Conservation (phyloP, 352 stramenopile genomes). For the Phytophthora multivora region DNA sequence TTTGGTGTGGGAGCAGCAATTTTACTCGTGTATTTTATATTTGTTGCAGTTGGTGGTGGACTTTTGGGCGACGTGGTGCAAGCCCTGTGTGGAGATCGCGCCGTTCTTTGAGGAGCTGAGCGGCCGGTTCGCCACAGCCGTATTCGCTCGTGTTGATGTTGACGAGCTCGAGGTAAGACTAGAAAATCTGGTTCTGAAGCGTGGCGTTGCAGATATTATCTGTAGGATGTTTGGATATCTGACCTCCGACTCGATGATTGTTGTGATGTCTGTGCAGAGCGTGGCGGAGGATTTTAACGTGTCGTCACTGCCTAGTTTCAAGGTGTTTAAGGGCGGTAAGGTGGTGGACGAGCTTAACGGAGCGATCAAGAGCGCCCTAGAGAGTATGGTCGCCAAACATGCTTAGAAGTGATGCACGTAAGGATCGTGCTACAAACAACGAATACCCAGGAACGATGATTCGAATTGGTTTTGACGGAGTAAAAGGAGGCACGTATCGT, state of each 20-base stretch:
- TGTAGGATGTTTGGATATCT: background rate
- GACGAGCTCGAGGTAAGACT: slow-evolving; percentile 64
- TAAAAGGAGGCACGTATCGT: too few relatives aligned
- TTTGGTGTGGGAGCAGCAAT: too few relatives aligned
- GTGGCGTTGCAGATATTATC: background rate
- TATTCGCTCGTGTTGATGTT: slow-evolving; percentile 84
- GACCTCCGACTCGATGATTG: background rate
- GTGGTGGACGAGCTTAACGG: slow-evolving; percentile 89
- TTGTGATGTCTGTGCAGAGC: slow-evolving; percentile 35
- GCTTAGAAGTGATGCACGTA: slow-evolving; percentile 13
- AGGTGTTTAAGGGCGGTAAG: slow-evolving; percentile 91
- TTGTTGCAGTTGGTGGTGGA: slow-evolving; percentile 74
- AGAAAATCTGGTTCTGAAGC: background rate
- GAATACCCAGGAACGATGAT: background rate
- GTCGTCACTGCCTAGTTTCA: slow-evolving; percentile 92
- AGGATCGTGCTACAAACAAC: background rate
- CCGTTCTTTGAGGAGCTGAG: slow-evolving; percentile 82
- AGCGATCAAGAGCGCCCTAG: slow-evolving; percentile 66
- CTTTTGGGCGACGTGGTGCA: slow-evolving; percentile 88
- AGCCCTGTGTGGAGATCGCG: slow-evolving; percentile 79
- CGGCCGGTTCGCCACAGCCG: slow-evolving; percentile 42
- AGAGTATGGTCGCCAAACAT: slow-evolving; percentile 62
- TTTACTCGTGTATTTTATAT: background rate
- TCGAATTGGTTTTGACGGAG: too few relatives aligned
- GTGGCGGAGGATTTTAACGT: slow-evolving; percentile 74